phyloP scores from a whole-genome alignment of 2,329 filamentous ascomycete genomes.

The Hortaea werneckii region DNA sequence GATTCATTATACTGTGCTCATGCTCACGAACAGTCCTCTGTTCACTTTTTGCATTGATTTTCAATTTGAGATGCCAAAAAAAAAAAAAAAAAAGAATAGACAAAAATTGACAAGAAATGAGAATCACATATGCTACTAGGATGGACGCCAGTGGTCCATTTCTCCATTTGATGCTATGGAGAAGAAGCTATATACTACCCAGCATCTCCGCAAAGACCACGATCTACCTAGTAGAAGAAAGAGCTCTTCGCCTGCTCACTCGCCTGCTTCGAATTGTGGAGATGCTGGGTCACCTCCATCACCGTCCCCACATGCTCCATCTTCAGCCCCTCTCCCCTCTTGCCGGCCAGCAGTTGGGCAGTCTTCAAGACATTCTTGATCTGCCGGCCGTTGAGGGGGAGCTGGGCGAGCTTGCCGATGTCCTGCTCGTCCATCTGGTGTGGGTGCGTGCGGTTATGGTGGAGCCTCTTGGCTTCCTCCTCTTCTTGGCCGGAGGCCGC shows the following conservation, averaged over 20 bases:
- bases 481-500: background rate
- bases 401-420: conserved; percentile 11
- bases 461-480: conserved; percentile 4
- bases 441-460: conserved; percentile 15
- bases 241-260: background rate
- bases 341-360: conserved; percentile 18
- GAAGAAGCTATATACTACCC: no score
- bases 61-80: no score
- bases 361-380: conserved; percentile 23
- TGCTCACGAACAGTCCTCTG: no score
- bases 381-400: conserved; percentile 20
- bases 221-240: background rate
- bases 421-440: conserved; percentile 15
- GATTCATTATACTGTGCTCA: no score
- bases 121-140: no score
- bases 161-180: no score
- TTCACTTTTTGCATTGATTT: no score
- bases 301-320: conserved; percentile 19
- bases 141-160: no score
- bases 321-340: conserved; percentile 12
- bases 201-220: no score
- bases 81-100: no score
- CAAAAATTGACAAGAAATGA: no score
- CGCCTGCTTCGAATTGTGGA: background rate
- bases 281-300: conserved; percentile 18